Evolutionary conservation across 164 flowering plant species (phyloP).

Genomic region (Dillenia suffruticosa): DNA sequence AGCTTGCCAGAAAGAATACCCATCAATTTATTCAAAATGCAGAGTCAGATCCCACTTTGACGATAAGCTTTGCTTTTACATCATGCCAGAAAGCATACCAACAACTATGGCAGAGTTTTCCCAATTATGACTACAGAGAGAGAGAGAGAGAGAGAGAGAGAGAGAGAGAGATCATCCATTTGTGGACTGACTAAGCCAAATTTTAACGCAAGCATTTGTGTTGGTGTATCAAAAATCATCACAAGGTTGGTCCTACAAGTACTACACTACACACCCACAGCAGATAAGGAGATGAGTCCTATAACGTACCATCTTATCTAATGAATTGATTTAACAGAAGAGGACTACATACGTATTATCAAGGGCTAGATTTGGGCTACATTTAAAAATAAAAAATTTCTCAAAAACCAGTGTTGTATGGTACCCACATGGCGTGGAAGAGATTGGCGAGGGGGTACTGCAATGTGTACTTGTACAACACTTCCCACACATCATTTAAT

Average conservation of each 20-base stretch:
- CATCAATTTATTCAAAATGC: conserved; percentile 24
- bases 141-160: conserved; percentile 10
- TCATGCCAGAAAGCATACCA: conserved; percentile 14
- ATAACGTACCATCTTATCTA: too few relatives aligned
- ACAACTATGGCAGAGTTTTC: conserved; percentile 19
- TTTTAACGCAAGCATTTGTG: too few relatives aligned
- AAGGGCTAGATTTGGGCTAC: neutral
- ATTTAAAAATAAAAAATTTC: neutral
- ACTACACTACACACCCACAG: too few relatives aligned
- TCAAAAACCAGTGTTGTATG: neutral
- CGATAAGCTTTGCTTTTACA: conserved; percentile 19
- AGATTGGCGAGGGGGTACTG: conserved; percentile 11
- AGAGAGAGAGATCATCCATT: conserved; percentile 5
- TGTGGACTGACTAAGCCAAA: too few relatives aligned
- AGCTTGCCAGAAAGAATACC: conserved; percentile 12
- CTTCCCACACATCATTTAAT: conserved; percentile 30
- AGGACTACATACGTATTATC: too few relatives aligned
- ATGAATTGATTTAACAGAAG: too few relatives aligned
- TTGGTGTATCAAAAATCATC: too few relatives aligned
- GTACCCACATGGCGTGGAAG: conserved; percentile 7
- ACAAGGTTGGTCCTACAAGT: too few relatives aligned
- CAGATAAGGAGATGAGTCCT: too few relatives aligned
- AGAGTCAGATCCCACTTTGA: conserved; percentile 40
- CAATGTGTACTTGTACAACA: conserved; percentile 32
- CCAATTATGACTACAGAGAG: neutral